A percentile compares a stretch with the other conserved stretches of the same genome.
Conservation (phyloP, 768 basidiomycete species). For the Holtermanniella nyarrowii region DNA sequence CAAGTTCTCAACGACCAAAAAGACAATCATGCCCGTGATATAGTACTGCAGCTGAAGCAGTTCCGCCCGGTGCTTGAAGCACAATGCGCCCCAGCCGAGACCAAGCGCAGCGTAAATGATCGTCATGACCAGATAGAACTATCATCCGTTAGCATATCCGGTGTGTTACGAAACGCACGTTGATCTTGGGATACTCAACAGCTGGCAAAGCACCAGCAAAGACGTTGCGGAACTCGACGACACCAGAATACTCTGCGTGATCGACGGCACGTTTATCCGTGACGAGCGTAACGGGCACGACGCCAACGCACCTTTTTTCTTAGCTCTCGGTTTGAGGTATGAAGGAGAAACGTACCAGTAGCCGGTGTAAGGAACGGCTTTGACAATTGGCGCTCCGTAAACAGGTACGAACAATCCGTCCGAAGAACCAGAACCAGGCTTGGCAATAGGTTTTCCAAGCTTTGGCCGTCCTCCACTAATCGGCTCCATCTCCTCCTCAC, state of each 20-base stretch:
- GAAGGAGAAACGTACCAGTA: constrained; percentile 53
- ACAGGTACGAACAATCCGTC: constrained; percentile 10
- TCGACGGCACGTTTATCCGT: constrained; percentile 45
- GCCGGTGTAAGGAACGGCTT: constrained; percentile 72
- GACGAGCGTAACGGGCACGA: constrained; percentile 79
- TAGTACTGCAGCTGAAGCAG: constrained; percentile 70
- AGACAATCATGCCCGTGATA: constrained; percentile 72
- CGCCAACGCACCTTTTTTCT: constrained; percentile 56
- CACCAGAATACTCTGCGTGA: constrained; percentile 69
- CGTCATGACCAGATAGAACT: constrained; percentile 86
- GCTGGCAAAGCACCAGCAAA: constrained; percentile 84
- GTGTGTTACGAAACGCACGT: constrained; percentile 47
- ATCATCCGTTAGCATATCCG: constrained; percentile 4
- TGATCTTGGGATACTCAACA: constrained; percentile 93
- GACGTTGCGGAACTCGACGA: constrained; percentile 73
- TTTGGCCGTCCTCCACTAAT: not conserved
- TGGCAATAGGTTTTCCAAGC: not conserved
- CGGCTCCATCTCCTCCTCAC: not conserved
- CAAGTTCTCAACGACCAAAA: constrained; percentile 88
- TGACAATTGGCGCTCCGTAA: constrained; percentile 67
- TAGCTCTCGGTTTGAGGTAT: constrained; percentile 2
- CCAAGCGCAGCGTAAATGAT: constrained; percentile 63
- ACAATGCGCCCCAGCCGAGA: constrained; percentile 69
- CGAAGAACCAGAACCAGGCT: not conserved
- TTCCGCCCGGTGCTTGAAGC: constrained; percentile 67